Conservation (phyloP, 257 asterid genomes). For the Hygrophila difformis region DNA sequence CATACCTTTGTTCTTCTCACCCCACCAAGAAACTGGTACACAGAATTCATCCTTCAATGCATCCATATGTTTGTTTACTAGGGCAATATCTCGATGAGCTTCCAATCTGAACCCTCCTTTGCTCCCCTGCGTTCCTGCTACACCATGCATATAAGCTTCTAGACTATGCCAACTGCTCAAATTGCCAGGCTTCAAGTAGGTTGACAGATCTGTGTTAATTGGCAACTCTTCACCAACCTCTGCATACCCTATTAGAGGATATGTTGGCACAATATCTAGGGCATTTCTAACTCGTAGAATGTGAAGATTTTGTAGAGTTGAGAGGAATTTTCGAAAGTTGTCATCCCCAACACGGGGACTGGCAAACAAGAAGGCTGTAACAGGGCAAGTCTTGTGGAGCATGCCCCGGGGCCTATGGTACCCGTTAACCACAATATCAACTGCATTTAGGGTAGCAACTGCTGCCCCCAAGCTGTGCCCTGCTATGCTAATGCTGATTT, state of each 20-base stretch:
- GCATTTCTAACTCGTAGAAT: slow-evolving; percentile 41
- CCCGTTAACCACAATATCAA: slow-evolving; percentile 49
- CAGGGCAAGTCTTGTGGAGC: slow-evolving; percentile 47
- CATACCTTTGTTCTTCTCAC: slow-evolving; percentile 61
- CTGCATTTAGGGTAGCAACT: slow-evolving; percentile 56
- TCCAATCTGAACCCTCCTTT: slow-evolving; percentile 43
- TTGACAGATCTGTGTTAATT: slow-evolving; percentile 46
- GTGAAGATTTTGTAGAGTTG: slow-evolving; percentile 20
- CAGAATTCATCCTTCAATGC: slow-evolving; percentile 41
- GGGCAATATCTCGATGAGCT: slow-evolving; percentile 40
- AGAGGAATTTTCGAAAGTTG: slow-evolving; percentile 17
- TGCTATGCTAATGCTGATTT: slow-evolving; percentile 22
- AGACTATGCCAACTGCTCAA: slow-evolving; percentile 40
- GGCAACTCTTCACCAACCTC: slow-evolving; percentile 66
- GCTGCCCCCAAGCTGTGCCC: slow-evolving; percentile 43
- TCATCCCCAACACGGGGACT: slow-evolving; percentile 68
- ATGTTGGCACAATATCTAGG: slow-evolving; percentile 45
- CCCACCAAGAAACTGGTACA: slow-evolving; percentile 61
- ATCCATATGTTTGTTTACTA: slow-evolving; percentile 50
- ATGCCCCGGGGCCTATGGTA: slow-evolving; percentile 30
- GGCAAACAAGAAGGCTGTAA: slow-evolving; percentile 56
- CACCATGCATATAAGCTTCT: slow-evolving; percentile 73
- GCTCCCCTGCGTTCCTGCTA: slow-evolving; percentile 61
- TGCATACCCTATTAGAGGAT: slow-evolving; percentile 34
- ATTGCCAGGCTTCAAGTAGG: slow-evolving; percentile 50